These are phyloP conservation scores for Botrytis galanthina DNA, from an alignment of 2,329 filamentous ascomycete species.

Conservation along the genomic window DNA sequence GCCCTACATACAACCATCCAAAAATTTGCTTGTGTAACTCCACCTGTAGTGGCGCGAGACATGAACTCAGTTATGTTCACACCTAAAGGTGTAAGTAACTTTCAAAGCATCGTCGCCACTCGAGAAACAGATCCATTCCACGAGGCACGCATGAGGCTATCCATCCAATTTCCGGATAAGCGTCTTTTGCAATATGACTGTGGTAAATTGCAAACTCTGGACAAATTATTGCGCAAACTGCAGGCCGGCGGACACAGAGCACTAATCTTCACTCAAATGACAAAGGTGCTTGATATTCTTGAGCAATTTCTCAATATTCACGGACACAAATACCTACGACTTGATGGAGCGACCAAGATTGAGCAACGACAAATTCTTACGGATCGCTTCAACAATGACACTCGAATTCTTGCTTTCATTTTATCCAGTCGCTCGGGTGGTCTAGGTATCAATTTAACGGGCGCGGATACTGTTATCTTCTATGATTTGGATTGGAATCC, in stretches of 20 bases:
- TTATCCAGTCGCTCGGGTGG: constrained; percentile 92
- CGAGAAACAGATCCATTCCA: constrained; percentile 81
- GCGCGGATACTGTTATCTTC: constrained; percentile 96
- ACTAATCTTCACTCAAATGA: constrained; percentile 99
- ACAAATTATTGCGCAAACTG: constrained; percentile 78
- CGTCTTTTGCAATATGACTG: constrained; percentile 96
- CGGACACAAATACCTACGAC: constrained; percentile 90
- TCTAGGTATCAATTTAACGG: constrained; percentile 92
- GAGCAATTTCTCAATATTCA: constrained; percentile 98
- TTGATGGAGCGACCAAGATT: constrained; percentile 95
- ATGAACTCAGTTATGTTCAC: constrained; percentile 68
- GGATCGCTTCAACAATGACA: constrained; percentile 94
- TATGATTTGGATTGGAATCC: constrained; percentile 99
- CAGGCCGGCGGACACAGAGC: constrained; percentile 90
- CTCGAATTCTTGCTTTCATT: constrained; percentile 91
- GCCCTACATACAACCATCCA: constrained; percentile 72
- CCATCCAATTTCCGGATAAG: constrained; percentile 95
- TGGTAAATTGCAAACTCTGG: constrained; percentile 89
- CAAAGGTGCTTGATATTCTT: constrained; percentile 93
- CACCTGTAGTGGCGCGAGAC: constrained; percentile 79
- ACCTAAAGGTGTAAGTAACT: constrained; percentile 53
- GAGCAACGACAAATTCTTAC: constrained; percentile 94
- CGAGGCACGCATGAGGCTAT: constrained; percentile 85
- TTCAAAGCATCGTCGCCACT: constrained; percentile 56
- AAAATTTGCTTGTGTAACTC: constrained; percentile 90